Evolutionary conservation across 192 early-diverging fungal genomes (phyloP).

Genomic region (Coemansia guatemalensis): DNA sequence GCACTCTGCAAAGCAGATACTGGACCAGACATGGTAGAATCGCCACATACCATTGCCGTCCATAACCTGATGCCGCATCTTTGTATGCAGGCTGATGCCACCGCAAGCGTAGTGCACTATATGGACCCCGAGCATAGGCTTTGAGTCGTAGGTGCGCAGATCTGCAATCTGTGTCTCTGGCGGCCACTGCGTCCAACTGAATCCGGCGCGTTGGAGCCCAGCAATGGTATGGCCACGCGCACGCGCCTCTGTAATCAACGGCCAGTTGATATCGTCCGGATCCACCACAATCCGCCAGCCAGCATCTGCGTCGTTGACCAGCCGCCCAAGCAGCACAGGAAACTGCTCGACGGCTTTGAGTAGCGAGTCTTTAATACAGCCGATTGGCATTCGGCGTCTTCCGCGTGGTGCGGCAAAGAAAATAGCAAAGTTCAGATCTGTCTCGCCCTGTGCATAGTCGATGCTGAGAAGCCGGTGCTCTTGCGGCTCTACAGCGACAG

Average conservation of each 20-base stretch:
- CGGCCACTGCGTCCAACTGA: constrained; percentile 26
- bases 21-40: constrained; percentile 32
- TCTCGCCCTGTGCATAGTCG: constrained; percentile 33
- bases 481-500: background rate
- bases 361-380: constrained; percentile 12
- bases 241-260: constrained; percentile 19
- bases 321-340: constrained; percentile 22
- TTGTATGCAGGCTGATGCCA: constrained; percentile 33
- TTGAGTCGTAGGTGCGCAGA: constrained; percentile 1
- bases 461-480: constrained; percentile 29
- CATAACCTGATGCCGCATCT: constrained; percentile 32
- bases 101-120: constrained; percentile 39
- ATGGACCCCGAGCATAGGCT: constrained; percentile 29
- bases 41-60: constrained; percentile 30
- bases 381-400: constrained; percentile 5
- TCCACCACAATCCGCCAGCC: constrained; percentile 21
- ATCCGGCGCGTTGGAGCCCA: background rate
- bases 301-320: background rate
- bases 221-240: background rate
- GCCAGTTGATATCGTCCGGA: constrained; percentile 34
- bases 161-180: constrained; percentile 4
- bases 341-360: constrained; percentile 21
- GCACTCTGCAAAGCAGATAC: constrained; percentile 1
- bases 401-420: constrained; percentile 16
- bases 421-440: constrained; percentile 42